A percentile compares a stretch with the other conserved stretches of the same genome.
These are phyloP conservation scores for Colletotrichum tofieldiae DNA, from an alignment of 2,329 filamentous ascomycete species.

Conservation along the genomic window DNA sequence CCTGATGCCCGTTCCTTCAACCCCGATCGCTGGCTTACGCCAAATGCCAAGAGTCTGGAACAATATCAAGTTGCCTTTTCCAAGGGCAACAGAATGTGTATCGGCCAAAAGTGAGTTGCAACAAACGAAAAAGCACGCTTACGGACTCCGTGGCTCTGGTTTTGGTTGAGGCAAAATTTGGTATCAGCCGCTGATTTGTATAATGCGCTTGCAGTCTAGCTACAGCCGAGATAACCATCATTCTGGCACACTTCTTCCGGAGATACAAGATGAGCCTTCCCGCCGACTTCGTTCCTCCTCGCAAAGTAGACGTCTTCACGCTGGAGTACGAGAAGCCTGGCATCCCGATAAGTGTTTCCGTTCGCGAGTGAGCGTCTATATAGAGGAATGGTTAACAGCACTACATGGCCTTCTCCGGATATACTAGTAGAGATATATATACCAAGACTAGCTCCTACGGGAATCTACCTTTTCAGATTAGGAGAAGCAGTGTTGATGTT, in stretches of 20 bases:
- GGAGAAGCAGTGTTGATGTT: too few relatives aligned
- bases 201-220: not conserved
- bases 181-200: not conserved
- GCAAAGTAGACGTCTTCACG: not conserved
- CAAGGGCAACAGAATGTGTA: conserved; percentile 7
- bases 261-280: not conserved
- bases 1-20: conserved; percentile 13
- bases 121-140: not conserved
- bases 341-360: not conserved
- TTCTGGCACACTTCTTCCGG: not conserved
- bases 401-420: too few relatives aligned
- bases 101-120: conserved; percentile 14
- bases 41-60: not conserved
- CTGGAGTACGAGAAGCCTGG: not conserved
- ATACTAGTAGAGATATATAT: too few relatives aligned
- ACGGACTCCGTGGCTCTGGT: not conserved
- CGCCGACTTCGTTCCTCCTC: not conserved
- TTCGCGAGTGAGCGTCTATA: not conserved
- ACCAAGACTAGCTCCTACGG: too few relatives aligned
- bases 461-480: too few relatives aligned
- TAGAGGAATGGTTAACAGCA: not conserved
- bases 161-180: not conserved
- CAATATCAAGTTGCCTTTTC: conserved; percentile 14
- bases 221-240: not conserved
- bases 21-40: conserved; percentile 7